Evolutionary conservation across 2,329 filamentous ascomycete genomes (phyloP), one percentile per base, ranked within the genome.

Genomic region (Verticillium alfalfae): DNA sequence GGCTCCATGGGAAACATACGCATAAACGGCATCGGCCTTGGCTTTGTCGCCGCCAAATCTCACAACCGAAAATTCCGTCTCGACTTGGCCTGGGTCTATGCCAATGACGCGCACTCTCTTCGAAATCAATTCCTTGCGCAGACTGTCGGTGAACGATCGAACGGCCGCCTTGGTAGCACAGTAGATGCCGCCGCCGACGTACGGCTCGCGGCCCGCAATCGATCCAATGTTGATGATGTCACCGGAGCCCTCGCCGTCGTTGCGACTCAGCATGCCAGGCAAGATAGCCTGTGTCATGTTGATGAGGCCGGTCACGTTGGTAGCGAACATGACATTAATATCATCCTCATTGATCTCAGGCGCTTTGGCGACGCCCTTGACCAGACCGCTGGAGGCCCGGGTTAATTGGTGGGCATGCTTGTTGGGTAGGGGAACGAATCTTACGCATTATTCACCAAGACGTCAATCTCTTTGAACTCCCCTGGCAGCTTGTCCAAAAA

Each of bases 201-300:
- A 97, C 13, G 91, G 84, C 69, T 96, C 93, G 55, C 93, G 85
- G 36, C 92, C 76, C n/a, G 93, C 93, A 71, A 97, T 93, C 67
- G 89, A 93, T 65, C 93, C 93, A 70, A 97, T 79, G 72, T 97
- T 98, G 79, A 99, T 96, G 73, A 99, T 93, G 73, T 98, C 94
- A 69, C 94, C 94, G 54, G 84, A 81, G 62, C 93, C 93, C 13
- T 58, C 57, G 63, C 90, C 89, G 62, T 94, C 83, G 72, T 78
- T 85, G 75, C 84, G 91, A 68, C 85, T 81, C 75, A 92, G 89
- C 82, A 93, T 96, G 72, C 92, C 87, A 58, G 91, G 87, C 16
- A 98, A 76, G 49, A 97, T 82, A 55, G 91, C 91, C 80, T 99
- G 95, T 1, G 95, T 98, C 89, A 98, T 92, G 81, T 94, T 91